phyloP scores from a whole-genome alignment of 768 basidiomycete species.

The Lactarius sp. region DNA sequence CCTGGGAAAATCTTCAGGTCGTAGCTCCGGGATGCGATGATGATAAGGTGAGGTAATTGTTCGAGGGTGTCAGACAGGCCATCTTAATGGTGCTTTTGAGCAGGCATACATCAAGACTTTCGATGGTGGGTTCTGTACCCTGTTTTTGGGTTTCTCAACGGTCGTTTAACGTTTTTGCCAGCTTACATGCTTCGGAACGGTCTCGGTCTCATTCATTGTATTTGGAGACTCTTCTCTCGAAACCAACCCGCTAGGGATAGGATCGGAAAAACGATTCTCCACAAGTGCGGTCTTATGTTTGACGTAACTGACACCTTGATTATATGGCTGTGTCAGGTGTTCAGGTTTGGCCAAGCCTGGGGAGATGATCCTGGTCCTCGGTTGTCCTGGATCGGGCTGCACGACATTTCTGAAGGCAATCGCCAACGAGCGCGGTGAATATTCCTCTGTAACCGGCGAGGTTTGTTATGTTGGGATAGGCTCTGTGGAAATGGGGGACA shows the following conservation, averaged over 20 bases:
- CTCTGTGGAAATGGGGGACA: slow-evolving; percentile 67
- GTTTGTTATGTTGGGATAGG: slow-evolving; percentile 81
- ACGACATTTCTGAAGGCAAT: slow-evolving; percentile 82
- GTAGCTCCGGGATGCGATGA: slow-evolving; percentile 51
- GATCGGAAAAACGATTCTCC: slow-evolving; percentile 4
- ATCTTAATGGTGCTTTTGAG: slow-evolving; percentile 1
- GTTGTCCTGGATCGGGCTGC: slow-evolving; percentile 82
- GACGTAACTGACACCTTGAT: not conserved
- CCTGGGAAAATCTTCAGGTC: slow-evolving; percentile 67
- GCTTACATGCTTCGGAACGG: slow-evolving; percentile 10
- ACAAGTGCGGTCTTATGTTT: slow-evolving; percentile 3
- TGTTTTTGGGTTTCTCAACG: not conserved
- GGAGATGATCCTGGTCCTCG: slow-evolving; percentile 31
- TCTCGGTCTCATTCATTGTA: slow-evolving; percentile 1
- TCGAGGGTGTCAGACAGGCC: not conserved
- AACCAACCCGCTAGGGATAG: not conserved
- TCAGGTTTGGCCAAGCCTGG: slow-evolving; percentile 23
- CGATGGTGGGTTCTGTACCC: slow-evolving; percentile 40
- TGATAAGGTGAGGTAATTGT: slow-evolving; percentile 44
- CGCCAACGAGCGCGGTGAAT: slow-evolving; percentile 68
- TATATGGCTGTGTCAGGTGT: slow-evolving; percentile 2
- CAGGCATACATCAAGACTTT: slow-evolving; percentile 59
- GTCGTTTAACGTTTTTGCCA: not conserved
- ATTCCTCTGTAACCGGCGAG: slow-evolving; percentile 57
- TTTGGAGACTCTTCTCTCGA: not conserved